Evolutionary conservation across 306 rosid genomes (phyloP), one percentile per base, ranked within the genome.

Genomic region (Fagus crenata): DNA sequence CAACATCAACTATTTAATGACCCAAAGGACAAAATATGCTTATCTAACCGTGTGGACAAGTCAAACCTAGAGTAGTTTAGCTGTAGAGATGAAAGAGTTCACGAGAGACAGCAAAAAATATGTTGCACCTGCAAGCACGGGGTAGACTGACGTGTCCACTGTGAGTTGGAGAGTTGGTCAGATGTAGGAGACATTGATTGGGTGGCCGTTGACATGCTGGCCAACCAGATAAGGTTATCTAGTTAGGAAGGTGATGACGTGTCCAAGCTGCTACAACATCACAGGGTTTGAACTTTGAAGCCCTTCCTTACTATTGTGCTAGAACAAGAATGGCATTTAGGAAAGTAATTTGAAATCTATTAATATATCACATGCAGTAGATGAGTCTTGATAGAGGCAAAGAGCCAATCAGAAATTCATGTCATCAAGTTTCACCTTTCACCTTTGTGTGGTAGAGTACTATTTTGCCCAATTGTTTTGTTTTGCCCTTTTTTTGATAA

Each of bases 171-270:
- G 71, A 42, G 80, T 46, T 63, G 31, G 49, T 65, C 71, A 39
- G 18, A 65, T 39, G 6, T 36, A 65, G 71, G 71, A 65, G 70
- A 5, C 31, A 65, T 65, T 65, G 71, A 65, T 65, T 65, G 71
- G 14, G 71, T 49, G 49, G 77, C 72, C 67, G 74, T 76, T 76
- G 54, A 76, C 54, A 69, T 18, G 71, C 74, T 39, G 67, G 67
- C 73, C 65, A 33, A 18, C 18, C 67, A 22, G 67, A 28, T 22
- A 39, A 22, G 37, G 55, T 12, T 63, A 42, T 35, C 42, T 39
- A 35, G 69, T 35, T 63, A 17, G 42, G 68, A 35, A 63, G 69
- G 9, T 17, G 43, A 36, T 15, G 41, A 35, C 69, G 22, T 63
- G 69, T 63, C 43, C 8, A 63, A 14, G 5, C 12, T 37, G 22